These are phyloP conservation scores for Chenopodium album DNA, from an alignment of 148 eudicot species.

Conservation along the genomic window DNA sequence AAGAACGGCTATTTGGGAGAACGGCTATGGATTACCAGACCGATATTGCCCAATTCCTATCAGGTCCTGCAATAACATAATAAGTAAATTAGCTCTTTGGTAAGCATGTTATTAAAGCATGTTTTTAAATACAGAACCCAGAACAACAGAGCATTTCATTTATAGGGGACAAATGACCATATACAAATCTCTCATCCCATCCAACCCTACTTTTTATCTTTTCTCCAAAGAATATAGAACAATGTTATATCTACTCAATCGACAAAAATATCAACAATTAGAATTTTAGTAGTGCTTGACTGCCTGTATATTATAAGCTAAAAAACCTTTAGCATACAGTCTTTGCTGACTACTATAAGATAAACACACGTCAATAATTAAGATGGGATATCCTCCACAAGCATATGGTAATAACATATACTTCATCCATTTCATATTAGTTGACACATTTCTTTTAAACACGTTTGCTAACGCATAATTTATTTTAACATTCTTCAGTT, in stretches of 20 bases:
- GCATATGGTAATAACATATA: background rate
- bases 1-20: constrained; percentile 35
- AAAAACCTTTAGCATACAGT: no score
- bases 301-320: no score
- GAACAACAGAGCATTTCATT: background rate
- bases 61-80: constrained; percentile 54
- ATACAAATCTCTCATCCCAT: background rate
- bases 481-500: no score
- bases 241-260: background rate
- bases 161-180: background rate
- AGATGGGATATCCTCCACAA: background rate
- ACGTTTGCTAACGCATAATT: no score
- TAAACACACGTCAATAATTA: no score
- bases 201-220: background rate
- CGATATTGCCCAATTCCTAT: constrained; percentile 77
- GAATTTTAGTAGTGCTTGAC: no score
- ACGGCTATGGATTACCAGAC: constrained; percentile 41
- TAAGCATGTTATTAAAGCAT: background rate
- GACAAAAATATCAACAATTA: background rate
- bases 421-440: no score
- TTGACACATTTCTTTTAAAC: no score
- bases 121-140: background rate
- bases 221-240: background rate
- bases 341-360: no score
- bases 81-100: background rate